These are phyloP conservation scores for Grosmannia clavigera DNA, from an alignment of 2,329 filamentous ascomycete genomes.

Conservation along the genomic window DNA sequence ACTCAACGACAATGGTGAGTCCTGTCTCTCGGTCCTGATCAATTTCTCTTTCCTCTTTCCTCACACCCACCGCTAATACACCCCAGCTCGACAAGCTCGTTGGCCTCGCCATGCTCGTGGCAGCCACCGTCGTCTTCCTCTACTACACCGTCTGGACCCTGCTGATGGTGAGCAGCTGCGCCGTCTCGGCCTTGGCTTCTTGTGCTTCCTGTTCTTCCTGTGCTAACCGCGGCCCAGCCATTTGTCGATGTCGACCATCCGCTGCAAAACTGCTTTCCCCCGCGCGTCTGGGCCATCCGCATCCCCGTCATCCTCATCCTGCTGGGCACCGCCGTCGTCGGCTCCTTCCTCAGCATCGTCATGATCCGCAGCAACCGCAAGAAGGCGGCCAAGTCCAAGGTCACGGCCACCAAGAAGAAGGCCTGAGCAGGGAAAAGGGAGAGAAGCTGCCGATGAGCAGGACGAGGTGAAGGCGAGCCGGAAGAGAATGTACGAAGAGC, in stretches of 20 bases:
- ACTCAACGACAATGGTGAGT: slow-evolving; percentile 13
- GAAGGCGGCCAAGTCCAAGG: slow-evolving; percentile 88
- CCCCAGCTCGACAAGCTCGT: slow-evolving; percentile 76
- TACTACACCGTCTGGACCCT: slow-evolving; percentile 99
- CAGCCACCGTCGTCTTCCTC: slow-evolving; percentile 49
- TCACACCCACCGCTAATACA: too few relatives aligned
- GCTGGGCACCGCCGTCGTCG: slow-evolving; percentile 82
- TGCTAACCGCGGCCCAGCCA: slow-evolving; percentile 43
- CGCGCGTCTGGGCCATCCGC: slow-evolving; percentile 96
- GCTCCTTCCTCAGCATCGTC: slow-evolving; percentile 88
- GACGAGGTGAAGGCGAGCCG: not conserved
- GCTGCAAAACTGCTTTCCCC: slow-evolving; percentile 89
- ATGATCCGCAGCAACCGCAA: slow-evolving; percentile 99
- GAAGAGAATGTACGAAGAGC: too few relatives aligned
- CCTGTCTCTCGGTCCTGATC: not conserved
- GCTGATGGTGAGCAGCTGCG: slow-evolving; percentile 59
- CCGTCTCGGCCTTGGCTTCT: too few relatives aligned
- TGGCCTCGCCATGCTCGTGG: slow-evolving; percentile 56
- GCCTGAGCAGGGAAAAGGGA: slow-evolving; percentile 32
- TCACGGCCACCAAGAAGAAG: slow-evolving; percentile 67
- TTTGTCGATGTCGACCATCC: slow-evolving; percentile 94
- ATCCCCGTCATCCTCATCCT: slow-evolving; percentile 95
- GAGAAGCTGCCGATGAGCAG: not conserved
- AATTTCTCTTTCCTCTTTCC: too few relatives aligned
- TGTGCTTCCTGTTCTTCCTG: not conserved